phyloP scores from a whole-genome alignment of 2,329 filamentous ascomycete genomes.

The Botryotinia calthae region DNA sequence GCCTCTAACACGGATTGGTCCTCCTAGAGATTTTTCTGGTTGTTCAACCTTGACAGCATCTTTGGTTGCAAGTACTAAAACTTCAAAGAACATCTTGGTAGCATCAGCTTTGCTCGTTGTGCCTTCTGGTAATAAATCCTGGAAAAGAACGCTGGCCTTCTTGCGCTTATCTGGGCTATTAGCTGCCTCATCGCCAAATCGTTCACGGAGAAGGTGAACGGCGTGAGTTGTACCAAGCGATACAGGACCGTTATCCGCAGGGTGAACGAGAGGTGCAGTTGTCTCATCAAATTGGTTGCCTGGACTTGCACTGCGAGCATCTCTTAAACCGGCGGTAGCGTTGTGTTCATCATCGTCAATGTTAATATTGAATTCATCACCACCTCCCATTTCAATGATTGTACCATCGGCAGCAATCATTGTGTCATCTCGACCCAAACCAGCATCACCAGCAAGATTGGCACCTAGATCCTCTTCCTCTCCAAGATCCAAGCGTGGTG shows the following conservation, averaged over 20 bases:
- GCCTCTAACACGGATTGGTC: slow-evolving; percentile 76
- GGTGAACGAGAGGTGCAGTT: slow-evolving; percentile 70
- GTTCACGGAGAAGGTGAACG: slow-evolving; percentile 87
- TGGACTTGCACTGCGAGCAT: slow-evolving; percentile 40
- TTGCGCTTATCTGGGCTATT: slow-evolving; percentile 69
- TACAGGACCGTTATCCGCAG: slow-evolving; percentile 79
- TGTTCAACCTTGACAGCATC: slow-evolving; percentile 98
- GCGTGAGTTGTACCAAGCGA: slow-evolving; percentile 92
- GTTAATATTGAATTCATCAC: slow-evolving; percentile 46
- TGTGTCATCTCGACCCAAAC: slow-evolving; percentile 46
- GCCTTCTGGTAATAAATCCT: slow-evolving; percentile 81
- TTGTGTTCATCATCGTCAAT: slow-evolving; percentile 48
- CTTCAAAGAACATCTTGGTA: slow-evolving; percentile 99
- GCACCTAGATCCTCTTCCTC: slow-evolving; percentile 55
- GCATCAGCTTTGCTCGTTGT: slow-evolving; percentile 83
- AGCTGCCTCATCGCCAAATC: slow-evolving; percentile 73
- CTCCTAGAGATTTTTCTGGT: slow-evolving; percentile 67
- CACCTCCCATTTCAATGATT: slow-evolving; percentile 62
- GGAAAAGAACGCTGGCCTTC: slow-evolving; percentile 78
- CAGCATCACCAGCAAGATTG: slow-evolving; percentile 48
- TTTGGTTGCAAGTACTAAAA: slow-evolving; percentile 92
- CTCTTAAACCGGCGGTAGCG: slow-evolving; percentile 44
- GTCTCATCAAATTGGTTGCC: slow-evolving; percentile 75
- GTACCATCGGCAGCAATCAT: slow-evolving; percentile 55
- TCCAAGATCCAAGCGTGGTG: slow-evolving; percentile 62